Conservation (phyloP, 2,329 filamentous ascomycete species). For the Dactylella cylindrospora region DNA sequence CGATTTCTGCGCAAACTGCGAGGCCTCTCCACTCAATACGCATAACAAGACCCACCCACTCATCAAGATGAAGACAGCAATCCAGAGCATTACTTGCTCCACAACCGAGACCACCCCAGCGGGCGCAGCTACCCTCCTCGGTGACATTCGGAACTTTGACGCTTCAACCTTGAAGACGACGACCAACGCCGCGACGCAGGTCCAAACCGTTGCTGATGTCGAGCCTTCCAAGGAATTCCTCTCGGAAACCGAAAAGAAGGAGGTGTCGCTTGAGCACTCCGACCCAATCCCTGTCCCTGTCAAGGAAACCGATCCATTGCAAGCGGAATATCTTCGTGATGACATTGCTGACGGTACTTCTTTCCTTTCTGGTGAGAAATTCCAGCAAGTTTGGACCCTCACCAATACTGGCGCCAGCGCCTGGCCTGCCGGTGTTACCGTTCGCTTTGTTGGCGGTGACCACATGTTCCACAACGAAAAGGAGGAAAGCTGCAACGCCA, state of each 20-base stretch:
- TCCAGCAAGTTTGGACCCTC: conserved; percentile 89
- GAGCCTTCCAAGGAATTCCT: conserved; percentile 61
- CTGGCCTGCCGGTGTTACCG: conserved; percentile 87
- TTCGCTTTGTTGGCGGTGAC: conserved; percentile 90
- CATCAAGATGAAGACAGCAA: conserved; percentile 93
- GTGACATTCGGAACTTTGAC: conserved; percentile 31
- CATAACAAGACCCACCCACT: conserved; percentile 97
- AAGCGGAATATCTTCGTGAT: conserved; percentile 74
- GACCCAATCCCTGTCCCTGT: conserved; percentile 48
- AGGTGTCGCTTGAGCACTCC: conserved; percentile 49
- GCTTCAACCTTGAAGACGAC: conserved; percentile 47
- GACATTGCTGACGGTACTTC: conserved; percentile 75
- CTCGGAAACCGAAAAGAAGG: conserved; percentile 48
- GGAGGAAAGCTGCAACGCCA: conserved; percentile 63
- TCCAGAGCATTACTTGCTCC: conserved; percentile 82
- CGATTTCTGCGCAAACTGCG: conserved; percentile 93
- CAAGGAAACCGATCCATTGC: conserved; percentile 53
- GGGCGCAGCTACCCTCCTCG: conserved; percentile 52
- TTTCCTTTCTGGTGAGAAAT: conserved; percentile 69
- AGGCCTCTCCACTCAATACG: conserved; percentile 76
- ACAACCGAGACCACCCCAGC: conserved; percentile 73
- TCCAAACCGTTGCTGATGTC: conserved; percentile 73
- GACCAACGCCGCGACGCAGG: conserved; percentile 61
- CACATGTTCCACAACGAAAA: conserved; percentile 93
- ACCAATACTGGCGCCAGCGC: conserved; percentile 75